Base-by-base conservation (phyloP, 2,329 filamentous ascomycete genomes). In the Exophiala xenobiotica region DNA sequence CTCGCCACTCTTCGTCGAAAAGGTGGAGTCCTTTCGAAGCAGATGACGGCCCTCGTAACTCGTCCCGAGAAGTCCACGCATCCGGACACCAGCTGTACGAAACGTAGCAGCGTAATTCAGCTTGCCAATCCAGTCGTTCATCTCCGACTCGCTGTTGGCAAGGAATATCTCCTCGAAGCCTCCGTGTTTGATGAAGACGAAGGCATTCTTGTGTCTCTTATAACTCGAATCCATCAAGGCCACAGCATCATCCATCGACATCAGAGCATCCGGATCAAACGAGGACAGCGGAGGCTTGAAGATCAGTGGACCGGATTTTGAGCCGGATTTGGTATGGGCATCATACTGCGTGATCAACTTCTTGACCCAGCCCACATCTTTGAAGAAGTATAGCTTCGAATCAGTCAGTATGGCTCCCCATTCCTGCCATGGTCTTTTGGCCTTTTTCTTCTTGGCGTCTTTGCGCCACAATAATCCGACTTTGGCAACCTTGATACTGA, bases 401-500 rank as follows among this genome's bases (percentile, higher is more conserved):
- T 92, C 90, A 0, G 93, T 99, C 23, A 99, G 78, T 52, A 99
- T 87, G 19, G 90, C 93, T 46, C 93, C 93, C 93, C 93, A 99
- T 77, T 99, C 93, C 66, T 96, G 92, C 93, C 93, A 99, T 1
- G 93, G 92, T 8, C 92, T 96, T 37, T 92, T 82, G 0, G 90
- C 87, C 70, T 95, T 95, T 72, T 93, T 92, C 72, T 92, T 96
- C 73, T 95, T 96, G 1, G 80, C 74, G 58, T 96, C 90, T 67
- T 99, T 99, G 38, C 93, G 84, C 93, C 93, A 99, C 24, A 99
- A 69, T 1, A 96, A 74, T 3, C 93, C 93, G 43, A 99, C 91
- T 69, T 97, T 99, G 38, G 92, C 96, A 39, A 97, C 87, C 62
- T 96, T 96, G 66, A 99, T 95, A 69, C 97, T 92, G 8, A 99